Evolutionary conservation across 1,139 yeast species (phyloP).

Genomic region (Geotrichum europaeum): DNA sequence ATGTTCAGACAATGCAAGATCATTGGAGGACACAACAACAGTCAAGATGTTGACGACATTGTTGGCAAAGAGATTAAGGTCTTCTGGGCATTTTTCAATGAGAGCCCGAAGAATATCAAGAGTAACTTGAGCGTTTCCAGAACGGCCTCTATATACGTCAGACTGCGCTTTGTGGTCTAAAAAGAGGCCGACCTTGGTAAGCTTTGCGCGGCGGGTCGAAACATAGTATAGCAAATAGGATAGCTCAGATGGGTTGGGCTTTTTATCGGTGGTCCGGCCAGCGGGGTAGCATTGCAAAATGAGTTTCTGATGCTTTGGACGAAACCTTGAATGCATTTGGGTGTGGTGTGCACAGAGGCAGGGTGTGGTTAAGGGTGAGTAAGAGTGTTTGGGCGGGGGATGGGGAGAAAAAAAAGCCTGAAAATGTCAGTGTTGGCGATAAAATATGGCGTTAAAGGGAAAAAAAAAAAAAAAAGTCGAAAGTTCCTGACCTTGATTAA

Average conservation of each 20-base stretch:
- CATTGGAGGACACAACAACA: constrained; percentile 45
- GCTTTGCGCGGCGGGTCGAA: constrained; percentile 77
- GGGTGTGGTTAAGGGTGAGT: not conserved
- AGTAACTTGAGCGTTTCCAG: constrained; percentile 82
- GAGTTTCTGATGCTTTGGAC: constrained; percentile 80
- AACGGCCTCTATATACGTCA: constrained; percentile 57
- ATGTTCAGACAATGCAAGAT: constrained; percentile 51
- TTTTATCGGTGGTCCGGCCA: constrained; percentile 77
- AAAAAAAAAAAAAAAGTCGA: not conserved
- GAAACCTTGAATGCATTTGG: constrained; percentile 11
- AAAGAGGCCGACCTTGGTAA: constrained; percentile 77
- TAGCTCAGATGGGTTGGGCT: constrained; percentile 87
- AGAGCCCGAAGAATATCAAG: constrained; percentile 63
- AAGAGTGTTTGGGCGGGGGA: not conserved
- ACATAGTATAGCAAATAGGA: constrained; percentile 86
- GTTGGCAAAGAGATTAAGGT: constrained; percentile 74
- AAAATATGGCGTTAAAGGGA: not conserved
- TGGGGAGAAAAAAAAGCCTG: not conserved
- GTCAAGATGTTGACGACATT: constrained; percentile 39
- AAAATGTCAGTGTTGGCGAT: not conserved
- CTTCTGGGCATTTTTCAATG: constrained; percentile 72
- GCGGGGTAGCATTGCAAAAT: constrained; percentile 91
- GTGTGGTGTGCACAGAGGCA: not conserved
- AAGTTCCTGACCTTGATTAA: not conserved
- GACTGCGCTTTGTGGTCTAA: constrained; percentile 54